These are phyloP conservation scores for Ceriops zippeliana DNA, from an alignment of 345 rosid genomes.

Conservation along the genomic window DNA sequence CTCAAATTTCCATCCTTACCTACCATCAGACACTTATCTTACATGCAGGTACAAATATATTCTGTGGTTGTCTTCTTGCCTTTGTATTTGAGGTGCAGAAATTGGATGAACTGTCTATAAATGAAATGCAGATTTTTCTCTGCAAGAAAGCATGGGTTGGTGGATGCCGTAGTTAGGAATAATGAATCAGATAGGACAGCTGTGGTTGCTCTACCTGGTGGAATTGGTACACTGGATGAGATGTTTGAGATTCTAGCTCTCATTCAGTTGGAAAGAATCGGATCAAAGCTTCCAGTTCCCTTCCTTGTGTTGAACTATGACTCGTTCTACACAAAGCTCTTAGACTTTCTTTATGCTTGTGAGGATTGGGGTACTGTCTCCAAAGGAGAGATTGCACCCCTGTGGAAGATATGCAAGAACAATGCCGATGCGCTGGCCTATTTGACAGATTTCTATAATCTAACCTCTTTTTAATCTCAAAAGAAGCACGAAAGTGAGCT, in stretches of 20 bases:
- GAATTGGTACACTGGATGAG: conserved; percentile 87
- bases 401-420: conserved; percentile 74
- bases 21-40: conserved; percentile 66
- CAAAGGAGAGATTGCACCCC: conserved; percentile 63
- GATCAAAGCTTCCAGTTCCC: conserved; percentile 70
- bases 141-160: conserved; percentile 87
- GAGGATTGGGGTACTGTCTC: conserved; percentile 72
- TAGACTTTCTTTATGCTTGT: conserved; percentile 72
- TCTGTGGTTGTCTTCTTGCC: not conserved
- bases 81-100: not conserved
- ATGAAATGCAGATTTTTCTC: conserved; percentile 72
- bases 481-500: conserved; percentile 17
- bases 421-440: conserved; percentile 69
- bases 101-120: not conserved
- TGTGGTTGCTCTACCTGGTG: conserved; percentile 81
- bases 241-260: conserved; percentile 78
- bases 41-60: conserved; percentile 67
- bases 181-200: conserved; percentile 59
- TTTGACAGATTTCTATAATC: conserved; percentile 60
- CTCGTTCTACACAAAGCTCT: conserved; percentile 65
- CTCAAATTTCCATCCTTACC: conserved; percentile 76
- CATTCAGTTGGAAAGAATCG: conserved; percentile 79
- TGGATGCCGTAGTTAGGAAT: conserved; percentile 71
- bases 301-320: conserved; percentile 85
- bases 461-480: conserved; percentile 19